These are phyloP conservation scores for Casuarina equisetifolia DNA, from an alignment of 306 rosid genomes.

Conservation along the genomic window DNA sequence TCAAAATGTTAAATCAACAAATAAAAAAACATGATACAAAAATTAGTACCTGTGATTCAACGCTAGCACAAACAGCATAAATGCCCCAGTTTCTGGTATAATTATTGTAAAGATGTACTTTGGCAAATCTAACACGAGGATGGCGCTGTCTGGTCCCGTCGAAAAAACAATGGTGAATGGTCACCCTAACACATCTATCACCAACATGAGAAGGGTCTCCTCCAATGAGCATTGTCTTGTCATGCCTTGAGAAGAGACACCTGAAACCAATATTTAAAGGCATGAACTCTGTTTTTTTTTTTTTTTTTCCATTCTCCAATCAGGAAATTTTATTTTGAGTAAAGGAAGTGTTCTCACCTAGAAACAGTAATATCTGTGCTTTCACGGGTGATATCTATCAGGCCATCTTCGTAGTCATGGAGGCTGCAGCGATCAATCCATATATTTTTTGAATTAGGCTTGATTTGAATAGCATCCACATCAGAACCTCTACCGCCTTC, in stretches of 20 bases:
- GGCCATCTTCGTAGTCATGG: slow-evolving; percentile 79
- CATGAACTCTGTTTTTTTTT: not conserved
- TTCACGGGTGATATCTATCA: slow-evolving; percentile 80
- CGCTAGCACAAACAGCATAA: slow-evolving; percentile 97
- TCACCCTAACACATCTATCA: slow-evolving; percentile 83
- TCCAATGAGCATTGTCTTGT: slow-evolving; percentile 91
- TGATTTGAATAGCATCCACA: slow-evolving; percentile 92
- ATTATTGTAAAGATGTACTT: slow-evolving; percentile 88
- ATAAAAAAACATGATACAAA: slow-evolving; percentile 9
- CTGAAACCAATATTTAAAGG: slow-evolving; percentile 39
- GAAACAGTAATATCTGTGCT: slow-evolving; percentile 90
- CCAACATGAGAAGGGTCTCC: slow-evolving; percentile 72
- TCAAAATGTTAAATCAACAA: not conserved
- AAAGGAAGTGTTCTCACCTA: slow-evolving; percentile 46
- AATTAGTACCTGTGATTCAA: slow-evolving; percentile 77
- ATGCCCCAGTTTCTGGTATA: slow-evolving; percentile 97
- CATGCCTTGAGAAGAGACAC: slow-evolving; percentile 84
- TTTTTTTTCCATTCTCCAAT: not conserved
- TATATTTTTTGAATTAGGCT: slow-evolving; percentile 89
- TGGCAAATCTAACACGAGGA: slow-evolving; percentile 85
- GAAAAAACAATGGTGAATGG: slow-evolving; percentile 95
- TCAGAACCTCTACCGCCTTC: slow-evolving; percentile 96
- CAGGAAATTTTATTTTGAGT: not conserved
- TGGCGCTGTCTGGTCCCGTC: slow-evolving; percentile 92
- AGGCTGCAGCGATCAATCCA: slow-evolving; percentile 96